Base-by-base conservation (phyloP, 345 rosid genomes). In the Gossypium mustelinum region DNA sequence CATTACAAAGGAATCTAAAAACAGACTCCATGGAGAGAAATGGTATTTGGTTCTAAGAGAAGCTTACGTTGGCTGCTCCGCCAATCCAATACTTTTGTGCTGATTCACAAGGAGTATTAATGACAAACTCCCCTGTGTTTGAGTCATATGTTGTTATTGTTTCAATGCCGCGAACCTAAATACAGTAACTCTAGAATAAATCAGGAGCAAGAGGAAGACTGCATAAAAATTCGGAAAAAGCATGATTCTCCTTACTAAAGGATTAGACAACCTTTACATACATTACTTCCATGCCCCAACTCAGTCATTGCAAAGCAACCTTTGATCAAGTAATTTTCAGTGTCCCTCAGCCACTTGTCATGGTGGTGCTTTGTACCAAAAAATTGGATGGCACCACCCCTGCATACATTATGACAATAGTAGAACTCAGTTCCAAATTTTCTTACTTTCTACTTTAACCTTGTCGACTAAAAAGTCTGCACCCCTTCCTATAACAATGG, bases 51-150 rank as follows among this genome's bases (percentile, higher is more conserved):
- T 20, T 41, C 18, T 11, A n/a, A 39, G 60, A 41, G 60, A 63
- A 77, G 61, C 82, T 80, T 81, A 94, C 98, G 20, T 89, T 86
- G 78, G 94, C 96, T 48, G 98, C 98, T 45, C 98, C 98, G 41
- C 98, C 98, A 47, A 94, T 94, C 98, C 98, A 94, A 73, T 91
- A 94, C 79, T 94, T 92, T 80, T 94, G 98, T 82, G 98, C 97
- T 60, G 98, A 91, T 86, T 94, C 97, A 81, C 88, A 92, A 66
- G 97, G 97, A 72, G 98, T 94, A 70, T 84, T 92, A 22, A 94
- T 92, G 81, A 94, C 82, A 87, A 94, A 94, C 79, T 94, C 98
- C 22, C 75, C 86, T 0, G 92, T 84, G 9, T 27, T 90, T 52
- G 88, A 56, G 77, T 94, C 98, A 84, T 92, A 94, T 9, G 90